These are phyloP conservation scores for Phytophthora quininea DNA, from an alignment of 352 stramenopile genomes.

Conservation along the genomic window DNA sequence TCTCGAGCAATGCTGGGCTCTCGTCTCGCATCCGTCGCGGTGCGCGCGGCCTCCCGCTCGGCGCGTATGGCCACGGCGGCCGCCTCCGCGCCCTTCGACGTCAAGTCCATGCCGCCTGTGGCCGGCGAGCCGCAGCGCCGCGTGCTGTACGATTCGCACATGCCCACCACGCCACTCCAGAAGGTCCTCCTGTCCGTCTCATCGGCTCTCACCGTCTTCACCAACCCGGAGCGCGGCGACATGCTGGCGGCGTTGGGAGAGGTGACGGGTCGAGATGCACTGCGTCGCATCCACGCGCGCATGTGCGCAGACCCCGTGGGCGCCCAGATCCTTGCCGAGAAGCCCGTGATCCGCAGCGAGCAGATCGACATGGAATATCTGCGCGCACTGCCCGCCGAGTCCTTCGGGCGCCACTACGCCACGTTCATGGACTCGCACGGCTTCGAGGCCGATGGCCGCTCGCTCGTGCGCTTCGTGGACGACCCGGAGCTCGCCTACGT, in stretches of 20 bases:
- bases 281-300: slow-evolving; percentile 80
- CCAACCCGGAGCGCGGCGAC: slow-evolving; percentile 93
- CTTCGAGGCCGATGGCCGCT: slow-evolving; percentile 91
- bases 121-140: slow-evolving; percentile 57
- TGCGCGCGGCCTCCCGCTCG: slow-evolving; percentile 17
- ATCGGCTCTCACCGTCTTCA: slow-evolving; percentile 90
- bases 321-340: slow-evolving; percentile 87
- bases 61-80: slow-evolving; percentile 1
- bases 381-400: slow-evolving; percentile 63
- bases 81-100: neutral
- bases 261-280: slow-evolving; percentile 88
- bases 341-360: slow-evolving; percentile 79
- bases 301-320: slow-evolving; percentile 91
- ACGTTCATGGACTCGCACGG: slow-evolving; percentile 91
- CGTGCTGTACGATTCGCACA: slow-evolving; percentile 74
- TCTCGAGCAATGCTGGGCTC: slow-evolving; percentile 16
- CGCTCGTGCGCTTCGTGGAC: slow-evolving; percentile 88
- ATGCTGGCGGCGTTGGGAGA: slow-evolving; percentile 96
- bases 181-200: slow-evolving; percentile 88
- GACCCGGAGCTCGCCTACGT: slow-evolving; percentile 96
- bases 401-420: slow-evolving; percentile 92
- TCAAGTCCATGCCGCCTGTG: slow-evolving; percentile 23
- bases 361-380: slow-evolving; percentile 79
- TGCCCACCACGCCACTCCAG: slow-evolving; percentile 82
- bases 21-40: slow-evolving; percentile 11